Conservation (phyloP, 768 basidiomycete species). For the Solioccasus polychromus region DNA sequence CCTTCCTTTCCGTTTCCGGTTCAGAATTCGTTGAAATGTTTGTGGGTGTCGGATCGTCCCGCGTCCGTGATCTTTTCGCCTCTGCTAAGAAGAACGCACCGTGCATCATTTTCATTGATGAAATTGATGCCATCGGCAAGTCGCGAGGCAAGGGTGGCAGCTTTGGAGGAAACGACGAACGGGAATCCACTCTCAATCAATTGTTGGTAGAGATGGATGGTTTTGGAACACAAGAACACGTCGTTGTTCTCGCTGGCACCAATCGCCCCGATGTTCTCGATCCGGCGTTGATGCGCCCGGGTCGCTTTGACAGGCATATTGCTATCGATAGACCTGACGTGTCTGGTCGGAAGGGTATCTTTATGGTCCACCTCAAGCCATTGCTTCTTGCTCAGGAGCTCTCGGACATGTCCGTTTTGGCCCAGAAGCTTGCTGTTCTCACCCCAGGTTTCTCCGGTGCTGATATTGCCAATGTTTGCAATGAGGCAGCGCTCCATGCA, state of each 20-base stretch:
- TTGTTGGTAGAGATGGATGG: constrained; percentile 99
- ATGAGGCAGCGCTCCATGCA: constrained; percentile 94
- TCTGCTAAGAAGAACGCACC: constrained; percentile 98
- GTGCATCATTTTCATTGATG: constrained; percentile 98
- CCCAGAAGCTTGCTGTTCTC: constrained; percentile 92
- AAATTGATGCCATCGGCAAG: constrained; percentile 99
- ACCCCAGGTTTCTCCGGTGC: constrained; percentile 99
- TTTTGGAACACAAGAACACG: constrained; percentile 94
- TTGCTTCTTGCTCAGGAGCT: constrained; percentile 64
- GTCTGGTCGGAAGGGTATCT: constrained; percentile 90
- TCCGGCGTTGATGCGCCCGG: constrained; percentile 92
- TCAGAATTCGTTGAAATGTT: constrained; percentile 99
- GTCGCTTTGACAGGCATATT: constrained; percentile 96
- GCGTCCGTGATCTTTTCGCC: constrained; percentile 96
- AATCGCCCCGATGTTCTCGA: constrained; percentile 97
- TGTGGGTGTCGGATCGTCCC: constrained; percentile 96
- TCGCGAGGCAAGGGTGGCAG: constrained; percentile 74
- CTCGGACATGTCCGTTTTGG: constrained; percentile 51
- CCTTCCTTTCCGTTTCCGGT: constrained; percentile 97
- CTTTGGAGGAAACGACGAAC: constrained; percentile 94
- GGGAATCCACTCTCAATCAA: constrained; percentile 96
- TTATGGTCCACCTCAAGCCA: constrained; percentile 86
- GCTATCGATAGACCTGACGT: constrained; percentile 94
- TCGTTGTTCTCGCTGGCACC: constrained; percentile 95
- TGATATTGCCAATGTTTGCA: constrained; percentile 98